Base-by-base conservation (phyloP, 2,329 filamentous ascomycete genomes). In the Pseudonectria foliicola region DNA sequence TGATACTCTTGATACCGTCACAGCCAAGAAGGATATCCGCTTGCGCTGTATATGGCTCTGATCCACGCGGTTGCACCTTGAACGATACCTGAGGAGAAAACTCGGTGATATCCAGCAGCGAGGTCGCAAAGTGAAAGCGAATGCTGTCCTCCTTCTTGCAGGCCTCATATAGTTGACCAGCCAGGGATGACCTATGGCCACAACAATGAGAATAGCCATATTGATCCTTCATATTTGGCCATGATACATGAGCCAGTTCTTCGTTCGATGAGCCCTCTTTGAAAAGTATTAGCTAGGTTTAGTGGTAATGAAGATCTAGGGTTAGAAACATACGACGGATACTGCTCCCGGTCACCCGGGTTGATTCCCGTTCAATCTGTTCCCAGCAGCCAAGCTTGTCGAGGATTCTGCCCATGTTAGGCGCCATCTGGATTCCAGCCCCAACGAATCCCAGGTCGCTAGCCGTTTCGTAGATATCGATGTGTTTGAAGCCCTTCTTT, bases 391-490 rank as follows among this genome's bases (percentile, higher is more conserved):
- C 85, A 26, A 89, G 63, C 11, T 71, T 66, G 52, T 86, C 80
- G 10, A 92, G 69, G 7, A 92, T 82, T 3, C 83, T 74, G 4
- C 80, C 79, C 72, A 90, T 83, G 46, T 92, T 93, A 0, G 85
- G 85, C 1, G 85, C 83, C 38, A 90, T 69, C 56, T 93, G 86
- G 45, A 92, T 90, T 5, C 86, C 86, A 2, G 86, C 86, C 15
- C 86, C 86, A 1, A 90, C 84, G 6, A 55, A 53, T 0, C 44
- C 39, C 11, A 57, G 45, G 10, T 35, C 40, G 13, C 46, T 40
- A 7, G 43, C 48, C 4, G 43, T 38, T n/a, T 57, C 53, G 23
- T 54, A 46, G 4, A 57, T 45, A 18, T 55, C 41, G 13, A 52
- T 40, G 1, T 56, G 37, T 25, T 40, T 44, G 37, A 54, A 44